Percentiles rank a stretch among this genome's conserved stretches.
phyloP scores from a whole-genome alignment of 768 basidiomycete genomes.

The Lentinula detonsa region DNA sequence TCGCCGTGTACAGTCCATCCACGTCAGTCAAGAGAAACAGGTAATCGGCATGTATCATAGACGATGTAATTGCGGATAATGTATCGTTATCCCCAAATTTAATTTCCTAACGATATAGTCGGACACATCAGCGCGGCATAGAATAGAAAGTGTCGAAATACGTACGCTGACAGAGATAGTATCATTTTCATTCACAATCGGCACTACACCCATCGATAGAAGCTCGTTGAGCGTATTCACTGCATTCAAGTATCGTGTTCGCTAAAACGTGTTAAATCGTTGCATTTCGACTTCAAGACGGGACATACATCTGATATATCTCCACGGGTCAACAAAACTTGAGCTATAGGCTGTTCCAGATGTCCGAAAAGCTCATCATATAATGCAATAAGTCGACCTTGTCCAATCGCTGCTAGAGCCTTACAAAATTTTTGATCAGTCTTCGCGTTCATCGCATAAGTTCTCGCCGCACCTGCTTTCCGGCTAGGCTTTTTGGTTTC shows the following conservation, averaged over 20 bases:
- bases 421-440: constrained; percentile 20
- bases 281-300: background rate
- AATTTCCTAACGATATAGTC: constrained; percentile 70
- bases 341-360: constrained; percentile 91
- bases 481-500: constrained; percentile 77
- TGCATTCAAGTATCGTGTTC: constrained; percentile 93
- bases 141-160: constrained; percentile 11
- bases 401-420: constrained; percentile 96
- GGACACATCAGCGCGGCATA: background rate
- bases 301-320: constrained; percentile 90
- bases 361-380: constrained; percentile 97
- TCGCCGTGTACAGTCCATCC: constrained; percentile 91
- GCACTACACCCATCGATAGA: constrained; percentile 89
- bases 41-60: constrained; percentile 97
- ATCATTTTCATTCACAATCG: constrained; percentile 99
- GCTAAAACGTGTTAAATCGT: constrained; percentile 34
- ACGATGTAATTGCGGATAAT: constrained; percentile 92
- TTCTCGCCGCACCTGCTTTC: constrained; percentile 70
- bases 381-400: constrained; percentile 90
- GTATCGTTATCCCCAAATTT: constrained; percentile 99
- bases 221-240: constrained; percentile 93
- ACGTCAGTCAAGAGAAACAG: constrained; percentile 96
- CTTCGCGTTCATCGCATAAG: background rate
- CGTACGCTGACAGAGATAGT: constrained; percentile 95
- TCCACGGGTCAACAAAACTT: constrained; percentile 88